Percentiles rank a stretch among this genome's conserved stretches.
These are phyloP conservation scores for Boechera retrofracta DNA, from an alignment of 345 rosid species.

Conservation along the genomic window DNA sequence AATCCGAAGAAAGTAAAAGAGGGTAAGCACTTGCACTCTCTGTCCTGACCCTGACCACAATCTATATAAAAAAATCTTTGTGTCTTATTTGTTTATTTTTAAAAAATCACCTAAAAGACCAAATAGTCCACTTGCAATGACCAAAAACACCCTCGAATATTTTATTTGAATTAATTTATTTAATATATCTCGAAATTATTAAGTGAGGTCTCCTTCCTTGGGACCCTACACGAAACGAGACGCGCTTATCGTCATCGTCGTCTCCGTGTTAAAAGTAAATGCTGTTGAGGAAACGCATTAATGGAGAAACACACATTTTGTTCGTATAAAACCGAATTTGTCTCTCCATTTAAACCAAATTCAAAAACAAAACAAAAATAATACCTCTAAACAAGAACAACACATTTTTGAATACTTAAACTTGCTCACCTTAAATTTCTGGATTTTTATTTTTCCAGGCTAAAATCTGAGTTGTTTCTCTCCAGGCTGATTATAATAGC, in stretches of 20 bases:
- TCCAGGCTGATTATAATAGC: slow-evolving; percentile 56
- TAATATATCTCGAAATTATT: slow-evolving; percentile 17
- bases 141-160: slow-evolving; percentile 34
- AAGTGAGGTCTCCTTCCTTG: slow-evolving; percentile 42
- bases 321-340: slow-evolving; percentile 28
- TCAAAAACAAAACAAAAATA: background rate
- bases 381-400: slow-evolving; percentile 5
- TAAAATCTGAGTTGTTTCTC: slow-evolving; percentile 17
- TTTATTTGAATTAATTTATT: background rate
- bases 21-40: slow-evolving; percentile 45
- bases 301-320: slow-evolving; percentile 22
- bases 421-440: slow-evolving; percentile 30
- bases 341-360: slow-evolving; percentile 20
- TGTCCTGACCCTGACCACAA: slow-evolving; percentile 49
- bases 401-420: slow-evolving; percentile 18
- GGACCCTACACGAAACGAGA: slow-evolving; percentile 45
- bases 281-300: slow-evolving; percentile 32
- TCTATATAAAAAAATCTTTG: slow-evolving; percentile 14
- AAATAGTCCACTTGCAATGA: slow-evolving; percentile 25
- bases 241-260: slow-evolving; percentile 46
- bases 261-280: slow-evolving; percentile 47
- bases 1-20: slow-evolving; percentile 41
- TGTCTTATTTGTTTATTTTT: slow-evolving; percentile 17
- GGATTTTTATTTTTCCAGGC: background rate
- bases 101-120: slow-evolving; percentile 14